Evolutionary conservation across 192 early-diverging fungal genomes (phyloP).

Genomic region (Coemansia sp.): DNA sequence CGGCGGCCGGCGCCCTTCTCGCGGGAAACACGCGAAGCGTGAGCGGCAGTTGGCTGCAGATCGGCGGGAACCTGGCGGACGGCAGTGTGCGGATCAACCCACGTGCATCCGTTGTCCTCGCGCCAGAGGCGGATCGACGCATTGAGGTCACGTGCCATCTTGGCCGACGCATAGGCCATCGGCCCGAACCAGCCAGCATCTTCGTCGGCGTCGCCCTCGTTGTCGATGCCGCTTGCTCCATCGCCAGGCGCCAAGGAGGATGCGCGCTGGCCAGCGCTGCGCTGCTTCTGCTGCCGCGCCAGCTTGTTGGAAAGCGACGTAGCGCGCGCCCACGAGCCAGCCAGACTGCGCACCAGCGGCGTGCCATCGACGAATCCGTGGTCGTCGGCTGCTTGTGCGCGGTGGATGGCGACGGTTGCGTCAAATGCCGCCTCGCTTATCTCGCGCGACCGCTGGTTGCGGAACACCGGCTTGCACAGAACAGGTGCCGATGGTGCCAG

Average conservation of each 20-base stretch:
- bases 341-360: slow-evolving; percentile 43
- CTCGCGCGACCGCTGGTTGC: slow-evolving; percentile 23
- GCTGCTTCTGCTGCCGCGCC: slow-evolving; percentile 22
- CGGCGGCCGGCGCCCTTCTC: slow-evolving; percentile 4
- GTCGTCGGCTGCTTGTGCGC: slow-evolving; percentile 38
- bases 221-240: not conserved
- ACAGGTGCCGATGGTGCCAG: not conserved
- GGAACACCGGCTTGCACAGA: slow-evolving; percentile 35
- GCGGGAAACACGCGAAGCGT: slow-evolving; percentile 22
- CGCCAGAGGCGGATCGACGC: slow-evolving; percentile 47
- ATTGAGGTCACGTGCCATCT: slow-evolving; percentile 47
- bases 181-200: slow-evolving; percentile 26
- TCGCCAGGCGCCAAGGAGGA: not conserved
- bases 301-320: slow-evolving; percentile 27
- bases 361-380: slow-evolving; percentile 42
- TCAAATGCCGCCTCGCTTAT: slow-evolving; percentile 46
- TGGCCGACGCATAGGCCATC: slow-evolving; percentile 41
- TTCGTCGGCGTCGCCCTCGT: no score
- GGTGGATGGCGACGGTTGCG: slow-evolving; percentile 17
- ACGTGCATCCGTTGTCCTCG: slow-evolving; percentile 51
- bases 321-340: slow-evolving; percentile 32
- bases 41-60: slow-evolving; percentile 36
- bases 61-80: slow-evolving; percentile 41
- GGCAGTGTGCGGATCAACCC: slow-evolving; percentile 53
- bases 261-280: not conserved